These are phyloP conservation scores for Solanum rostratum DNA, from an alignment of 257 asterid genomes.

Conservation along the genomic window DNA sequence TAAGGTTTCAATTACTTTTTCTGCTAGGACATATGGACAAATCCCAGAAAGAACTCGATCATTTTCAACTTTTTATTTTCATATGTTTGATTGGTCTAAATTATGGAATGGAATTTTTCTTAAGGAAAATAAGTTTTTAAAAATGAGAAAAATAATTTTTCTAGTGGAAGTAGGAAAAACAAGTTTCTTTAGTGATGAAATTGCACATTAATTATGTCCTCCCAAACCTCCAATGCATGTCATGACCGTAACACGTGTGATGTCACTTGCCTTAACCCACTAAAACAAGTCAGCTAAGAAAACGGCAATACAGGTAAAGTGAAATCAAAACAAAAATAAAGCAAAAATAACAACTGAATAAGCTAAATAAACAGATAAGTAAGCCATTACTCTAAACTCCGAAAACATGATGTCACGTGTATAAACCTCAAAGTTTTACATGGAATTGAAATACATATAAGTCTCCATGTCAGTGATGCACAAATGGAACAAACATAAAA, in stretches of 20 bases:
- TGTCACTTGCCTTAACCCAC: too few relatives aligned
- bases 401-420: too few relatives aligned
- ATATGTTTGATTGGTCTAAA: background rate
- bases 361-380: too few relatives aligned
- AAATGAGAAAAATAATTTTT: background rate
- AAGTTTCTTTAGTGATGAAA: background rate
- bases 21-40: background rate
- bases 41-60: background rate
- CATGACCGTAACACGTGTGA: background rate
- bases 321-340: too few relatives aligned
- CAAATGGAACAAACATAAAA: too few relatives aligned
- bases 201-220: background rate
- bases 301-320: too few relatives aligned
- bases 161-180: background rate
- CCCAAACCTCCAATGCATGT: background rate
- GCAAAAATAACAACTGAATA: too few relatives aligned
- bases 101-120: background rate
- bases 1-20: background rate
- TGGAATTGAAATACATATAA: too few relatives aligned
- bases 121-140: background rate
- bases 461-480: too few relatives aligned
- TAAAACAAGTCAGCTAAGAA: too few relatives aligned
- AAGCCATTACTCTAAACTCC: too few relatives aligned
- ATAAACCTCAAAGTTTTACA: too few relatives aligned
- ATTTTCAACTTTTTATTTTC: background rate